Base-by-base conservation (phyloP, 768 basidiomycete species). In the Leccinum broughii region DNA sequence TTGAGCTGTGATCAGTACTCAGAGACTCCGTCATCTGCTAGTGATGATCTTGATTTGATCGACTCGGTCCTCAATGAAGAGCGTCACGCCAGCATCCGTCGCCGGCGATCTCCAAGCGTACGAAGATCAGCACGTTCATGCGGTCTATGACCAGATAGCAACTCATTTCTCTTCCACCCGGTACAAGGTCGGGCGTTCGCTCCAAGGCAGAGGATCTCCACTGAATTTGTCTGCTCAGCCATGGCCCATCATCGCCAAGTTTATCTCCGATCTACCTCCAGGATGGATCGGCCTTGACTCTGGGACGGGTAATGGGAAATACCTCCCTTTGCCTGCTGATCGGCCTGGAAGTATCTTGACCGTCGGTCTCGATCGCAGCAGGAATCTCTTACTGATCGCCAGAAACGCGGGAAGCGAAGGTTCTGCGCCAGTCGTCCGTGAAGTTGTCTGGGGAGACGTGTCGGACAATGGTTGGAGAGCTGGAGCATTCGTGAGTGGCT, bases 281-380 rank as follows among this genome's bases (percentile, higher is more conserved):
- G 89, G 93, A 26, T 92, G 86, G 78, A 77, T 97, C 37, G 96
- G 96, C 11, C 81, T 99, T 26, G 97, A 99, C 73, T 90, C 93
- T 26, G 97, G 97, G 6, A 93, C 93, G 26, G 97, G 97, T 1
- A 99, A 99, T 66, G 97, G 97, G 50, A 98, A 99, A 81, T 98
- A 98, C 76, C 83, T 98, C 2, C 88, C 91, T 3, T 75, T 92
- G 1, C 89, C 90, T 6, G 63, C 74, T 1, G 85, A 91, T 53
- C 80, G 83, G 15, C 85, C 85, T 6, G 77, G 79, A 13, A 80
- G 80, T 28, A 72, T 88, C 53, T 83, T 87, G 79, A 94, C 90
- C 17, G 79, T 98, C 46, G 94, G 93, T 1, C 77, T 97, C 24
- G 95, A 98, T 75, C 82, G 89, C 67, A 95, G 93, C 69, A 72